Conservation (phyloP, 805 yeast species). For the Wickerhamomyces rabaulensis region DNA sequence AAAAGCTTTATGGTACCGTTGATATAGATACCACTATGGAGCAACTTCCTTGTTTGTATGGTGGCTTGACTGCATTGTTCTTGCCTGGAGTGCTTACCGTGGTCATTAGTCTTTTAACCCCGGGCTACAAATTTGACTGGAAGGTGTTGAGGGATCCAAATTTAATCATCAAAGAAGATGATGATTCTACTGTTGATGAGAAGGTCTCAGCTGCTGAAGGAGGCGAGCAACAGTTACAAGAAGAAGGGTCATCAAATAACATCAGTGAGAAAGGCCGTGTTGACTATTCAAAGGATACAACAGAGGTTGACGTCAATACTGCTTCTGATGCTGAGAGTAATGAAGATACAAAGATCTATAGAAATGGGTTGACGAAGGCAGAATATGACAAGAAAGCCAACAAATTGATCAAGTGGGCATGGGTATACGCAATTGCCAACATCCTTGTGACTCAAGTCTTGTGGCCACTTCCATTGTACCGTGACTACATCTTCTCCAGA, state of each 20-base stretch:
- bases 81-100: not conserved
- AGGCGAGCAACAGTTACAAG: not conserved
- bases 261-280: not conserved
- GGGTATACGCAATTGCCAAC: slow-evolving; percentile 23
- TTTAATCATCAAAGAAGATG: not conserved
- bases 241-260: not conserved
- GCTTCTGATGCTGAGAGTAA: not conserved
- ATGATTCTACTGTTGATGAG: not conserved
- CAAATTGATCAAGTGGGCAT: slow-evolving; percentile 24
- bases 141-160: not conserved
- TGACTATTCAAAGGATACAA: not conserved
- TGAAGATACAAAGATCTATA: not conserved
- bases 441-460: slow-evolving; percentile 16
- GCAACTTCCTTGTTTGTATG: not conserved
- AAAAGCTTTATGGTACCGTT: slow-evolving; percentile 25
- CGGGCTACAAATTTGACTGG: not conserved
- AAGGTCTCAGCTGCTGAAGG: not conserved
- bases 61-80: not conserved
- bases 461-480: slow-evolving; percentile 37
- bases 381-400: slow-evolving; percentile 9
- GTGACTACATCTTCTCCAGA: slow-evolving; percentile 35
- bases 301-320: not conserved
- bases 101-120: not conserved
- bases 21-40: slow-evolving; percentile 19
- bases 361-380: slow-evolving; percentile 1